Base-by-base conservation (phyloP, 768 basidiomycete species). In the Russula virescens region DNA sequence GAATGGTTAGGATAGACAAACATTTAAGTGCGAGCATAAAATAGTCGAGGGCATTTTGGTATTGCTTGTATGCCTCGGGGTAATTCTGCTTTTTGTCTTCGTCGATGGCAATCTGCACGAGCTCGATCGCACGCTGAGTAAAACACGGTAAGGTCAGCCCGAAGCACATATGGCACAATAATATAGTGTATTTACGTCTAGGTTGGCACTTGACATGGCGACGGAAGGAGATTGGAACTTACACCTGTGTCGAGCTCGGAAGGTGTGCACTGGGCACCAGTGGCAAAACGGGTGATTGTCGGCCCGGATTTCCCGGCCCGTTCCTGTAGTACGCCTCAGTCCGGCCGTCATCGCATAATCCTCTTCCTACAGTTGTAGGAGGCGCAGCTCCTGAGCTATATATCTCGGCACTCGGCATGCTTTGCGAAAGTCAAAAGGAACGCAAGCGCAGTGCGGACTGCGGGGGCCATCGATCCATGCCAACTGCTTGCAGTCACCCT, bases 11-110 rank as follows among this genome's bases (percentile, higher is more conserved):
- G 43, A 49, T 14, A 43, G 35, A 75, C 84, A 62, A 66, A 94
- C 94, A 95, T 75, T 94, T 95, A 72, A 93, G 79, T 10, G 95
- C 94, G 67, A 98, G 89, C 90, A 98, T 93, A 75, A 99, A 99
- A 73, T 96, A 99, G 72, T 99, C 97, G 63, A 98, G 82, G 1
- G 92, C 82, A 80, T 98, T 96, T 79, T 89, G 88, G 76, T 97
- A 97, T 67, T 86, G 83, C 77, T 91, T 95, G 83, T 92, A 96
- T 21, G 95, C 95, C 70, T 95, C 94, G 7, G 83, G 78, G 77
- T 98, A 99, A 75, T 97, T 92, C 74, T 89, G 87, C 74, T 94
- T 94, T 64, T 82, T 81, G 76, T 99, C 97, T 65, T 91, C 88
- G 61, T 94, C 94, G 69, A 96, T 95, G 61, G 94, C 94, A 66